A percentile compares a stretch with the other conserved stretches of the same genome.
Conservation (phyloP, 306 rosid genomes). For the Spatholobus suberectus region DNA sequence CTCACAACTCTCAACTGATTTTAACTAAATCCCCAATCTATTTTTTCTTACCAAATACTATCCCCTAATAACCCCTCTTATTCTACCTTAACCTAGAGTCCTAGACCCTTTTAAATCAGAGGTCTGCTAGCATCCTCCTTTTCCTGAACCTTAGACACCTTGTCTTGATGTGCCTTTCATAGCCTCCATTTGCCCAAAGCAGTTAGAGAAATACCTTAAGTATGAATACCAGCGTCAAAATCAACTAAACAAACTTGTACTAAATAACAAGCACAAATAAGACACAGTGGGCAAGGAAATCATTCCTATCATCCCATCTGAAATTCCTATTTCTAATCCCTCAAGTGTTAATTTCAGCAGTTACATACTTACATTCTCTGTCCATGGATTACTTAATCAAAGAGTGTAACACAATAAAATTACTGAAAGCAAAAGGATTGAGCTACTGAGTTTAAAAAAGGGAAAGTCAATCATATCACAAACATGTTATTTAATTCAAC, state of each 20-base stretch:
- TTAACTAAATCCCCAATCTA: background rate
- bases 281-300: background rate
- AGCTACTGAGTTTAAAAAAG: background rate
- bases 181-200: background rate
- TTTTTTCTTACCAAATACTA: background rate
- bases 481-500: background rate
- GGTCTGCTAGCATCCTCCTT: background rate
- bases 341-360: background rate
- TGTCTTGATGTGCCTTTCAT: background rate
- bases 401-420: background rate
- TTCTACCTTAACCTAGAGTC: background rate
- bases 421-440: background rate
- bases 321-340: background rate
- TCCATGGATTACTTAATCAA: background rate
- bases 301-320: background rate
- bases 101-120: background rate
- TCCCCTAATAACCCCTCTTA: background rate
- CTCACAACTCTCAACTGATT: background rate
- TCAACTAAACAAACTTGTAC: background rate
- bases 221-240: background rate
- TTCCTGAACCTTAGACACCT: background rate
- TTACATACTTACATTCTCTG: background rate
- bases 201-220: background rate
- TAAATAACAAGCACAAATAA: background rate
- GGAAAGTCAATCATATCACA: slow-evolving; percentile 5